These are phyloP conservation scores for peach (Prunus persica) DNA, from an alignment of 306 rosid species.

Conservation along the genomic window DNA sequence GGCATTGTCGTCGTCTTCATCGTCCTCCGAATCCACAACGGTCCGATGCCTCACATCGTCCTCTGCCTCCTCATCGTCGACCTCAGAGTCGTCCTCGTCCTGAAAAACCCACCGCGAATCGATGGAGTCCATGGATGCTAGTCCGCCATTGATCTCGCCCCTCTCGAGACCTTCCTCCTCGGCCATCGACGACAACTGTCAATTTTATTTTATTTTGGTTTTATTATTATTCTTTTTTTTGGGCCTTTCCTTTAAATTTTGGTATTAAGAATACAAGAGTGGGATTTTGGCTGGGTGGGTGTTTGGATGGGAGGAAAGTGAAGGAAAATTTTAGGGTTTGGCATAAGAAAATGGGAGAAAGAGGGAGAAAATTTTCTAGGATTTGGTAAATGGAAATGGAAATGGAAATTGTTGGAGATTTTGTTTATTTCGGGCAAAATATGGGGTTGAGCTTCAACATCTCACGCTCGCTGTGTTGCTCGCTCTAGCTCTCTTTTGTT, in stretches of 20 bases:
- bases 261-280: neutral
- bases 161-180: constrained; percentile 38
- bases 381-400: neutral
- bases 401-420: neutral
- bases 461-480: neutral
- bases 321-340: constrained; percentile 17
- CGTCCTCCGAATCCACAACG: constrained; percentile 74
- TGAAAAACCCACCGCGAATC: constrained; percentile 69
- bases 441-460: neutral
- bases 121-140: constrained; percentile 41
- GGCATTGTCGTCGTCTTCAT: constrained; percentile 64
- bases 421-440: neutral
- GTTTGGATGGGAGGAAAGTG: constrained; percentile 14
- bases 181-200: constrained; percentile 25
- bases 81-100: constrained; percentile 50
- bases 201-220: too few species aligned
- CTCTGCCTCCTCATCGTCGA: constrained; percentile 36
- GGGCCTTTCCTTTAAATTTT: neutral
- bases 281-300: neutral
- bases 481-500: neutral
- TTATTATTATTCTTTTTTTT: too few species aligned
- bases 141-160: constrained; percentile 33
- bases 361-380: neutral
- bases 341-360: neutral
- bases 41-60: constrained; percentile 14